A percentile compares a stretch with the other conserved stretches of the same genome.
phyloP scores from a whole-genome alignment of 169 alveolate genomes.

The Eimeria sp. region DNA sequence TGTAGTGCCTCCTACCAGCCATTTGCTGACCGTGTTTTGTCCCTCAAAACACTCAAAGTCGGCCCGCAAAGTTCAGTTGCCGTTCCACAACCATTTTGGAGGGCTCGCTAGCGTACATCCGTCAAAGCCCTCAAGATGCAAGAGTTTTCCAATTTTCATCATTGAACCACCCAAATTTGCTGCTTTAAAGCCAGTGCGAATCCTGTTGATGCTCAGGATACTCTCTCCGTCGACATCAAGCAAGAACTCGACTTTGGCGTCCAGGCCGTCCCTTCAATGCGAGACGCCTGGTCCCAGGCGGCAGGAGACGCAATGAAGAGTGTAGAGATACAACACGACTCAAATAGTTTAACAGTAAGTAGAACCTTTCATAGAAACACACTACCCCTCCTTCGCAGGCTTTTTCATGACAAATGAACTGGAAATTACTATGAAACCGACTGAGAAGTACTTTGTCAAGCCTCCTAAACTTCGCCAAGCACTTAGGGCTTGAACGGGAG shows the following conservation, averaged over 20 bases:
- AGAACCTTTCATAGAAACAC: background rate
- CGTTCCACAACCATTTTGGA: background rate
- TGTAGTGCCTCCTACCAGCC: constrained; percentile 18
- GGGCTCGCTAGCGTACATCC: background rate
- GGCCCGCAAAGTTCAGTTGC: constrained; percentile 9
- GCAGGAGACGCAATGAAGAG: constrained; percentile 16
- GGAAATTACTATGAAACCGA: background rate
- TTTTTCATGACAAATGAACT: background rate
- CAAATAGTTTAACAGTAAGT: background rate
- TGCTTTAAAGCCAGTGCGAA: background rate
- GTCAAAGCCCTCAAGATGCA: background rate
- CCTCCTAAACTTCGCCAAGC: background rate
- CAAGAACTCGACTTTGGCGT: constrained; percentile 76
- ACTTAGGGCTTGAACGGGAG: background rate
- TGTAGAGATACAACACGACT: constrained; percentile 44
- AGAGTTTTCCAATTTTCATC: background rate
- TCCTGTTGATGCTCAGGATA: constrained; percentile 29
- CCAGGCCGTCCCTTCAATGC: constrained; percentile 54
- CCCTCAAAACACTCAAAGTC: constrained; percentile 63
- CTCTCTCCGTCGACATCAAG: constrained; percentile 7
- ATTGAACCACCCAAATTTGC: background rate
- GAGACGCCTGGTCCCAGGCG: constrained; percentile 57
- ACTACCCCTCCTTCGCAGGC: background rate
- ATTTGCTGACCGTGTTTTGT: constrained; percentile 19
- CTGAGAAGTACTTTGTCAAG: background rate